These are phyloP conservation scores for Russula olivacea DNA, from an alignment of 768 basidiomycete genomes.

Conservation along the genomic window DNA sequence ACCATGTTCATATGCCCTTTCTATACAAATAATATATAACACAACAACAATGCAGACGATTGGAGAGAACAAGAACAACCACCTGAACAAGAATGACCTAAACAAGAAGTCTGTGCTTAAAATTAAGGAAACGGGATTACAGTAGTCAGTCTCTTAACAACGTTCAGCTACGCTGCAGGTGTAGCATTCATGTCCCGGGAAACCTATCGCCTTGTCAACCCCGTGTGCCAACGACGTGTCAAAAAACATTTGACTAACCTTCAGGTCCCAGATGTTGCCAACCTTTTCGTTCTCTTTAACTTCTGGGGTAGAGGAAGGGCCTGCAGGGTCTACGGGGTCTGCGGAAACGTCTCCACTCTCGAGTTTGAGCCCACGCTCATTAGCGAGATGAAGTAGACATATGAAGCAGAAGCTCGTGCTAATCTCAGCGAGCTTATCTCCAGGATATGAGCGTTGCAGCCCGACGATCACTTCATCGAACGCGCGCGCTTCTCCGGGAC, in stretches of 20 bases:
- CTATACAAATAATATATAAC: constrained; percentile 2
- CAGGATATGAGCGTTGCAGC: constrained; percentile 76
- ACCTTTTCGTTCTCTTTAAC: constrained; percentile 42
- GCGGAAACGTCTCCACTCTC: constrained; percentile 40
- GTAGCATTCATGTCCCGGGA: constrained; percentile 39
- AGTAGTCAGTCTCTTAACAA: neutral
- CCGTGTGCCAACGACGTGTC: neutral
- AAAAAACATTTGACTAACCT: constrained; percentile 40
- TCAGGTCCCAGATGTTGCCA: constrained; percentile 70
- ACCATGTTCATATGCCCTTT: constrained; percentile 5
- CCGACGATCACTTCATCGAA: constrained; percentile 80
- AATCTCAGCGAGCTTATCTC: constrained; percentile 95
- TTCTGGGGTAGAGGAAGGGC: constrained; percentile 34
- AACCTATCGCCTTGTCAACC: constrained; percentile 32
- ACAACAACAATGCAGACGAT: neutral
- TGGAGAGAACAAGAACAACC: neutral
- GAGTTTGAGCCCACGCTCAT: constrained; percentile 90
- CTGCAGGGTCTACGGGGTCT: too few species aligned
- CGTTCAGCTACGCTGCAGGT: constrained; percentile 27
- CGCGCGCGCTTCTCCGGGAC: constrained; percentile 58
- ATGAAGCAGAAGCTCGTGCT: constrained; percentile 99
- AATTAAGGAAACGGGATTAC: neutral
- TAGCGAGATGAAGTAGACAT: constrained; percentile 91
- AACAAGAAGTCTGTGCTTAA: neutral
- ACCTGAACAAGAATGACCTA: neutral